Evolutionary conservation across 2,329 filamentous ascomycete species (phyloP), one percentile per base, ranked within the genome.

Genomic region (Sporothrix humicola): DNA sequence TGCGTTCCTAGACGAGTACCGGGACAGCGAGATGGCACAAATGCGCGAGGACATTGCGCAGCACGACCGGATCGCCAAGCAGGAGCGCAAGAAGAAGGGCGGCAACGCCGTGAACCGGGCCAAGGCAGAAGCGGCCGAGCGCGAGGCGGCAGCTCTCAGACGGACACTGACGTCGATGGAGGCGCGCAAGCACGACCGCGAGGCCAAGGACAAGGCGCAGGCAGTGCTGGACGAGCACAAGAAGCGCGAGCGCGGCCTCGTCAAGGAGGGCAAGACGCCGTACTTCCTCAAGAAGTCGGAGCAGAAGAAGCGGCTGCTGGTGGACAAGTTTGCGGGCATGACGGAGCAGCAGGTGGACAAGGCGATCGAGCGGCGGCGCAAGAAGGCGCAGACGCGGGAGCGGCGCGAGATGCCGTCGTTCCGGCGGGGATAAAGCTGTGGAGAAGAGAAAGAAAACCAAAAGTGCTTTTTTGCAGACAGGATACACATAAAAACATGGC

Each of bases 261-360:
- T 98, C 70, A 90, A 90, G 78, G 89, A 97, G 84, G 96, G 96
- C 75, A 98, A 98, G 89, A 90, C 88, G 80, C 95, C 96, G 0
- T 99, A 94, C 84, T 98, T 93, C 82, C 85, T 98, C 78, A 99
- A 99, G 89, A 91, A 91, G 84, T 90, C 91, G 79, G 95, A 98
- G 83, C 89, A 96, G 85, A 97, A 96, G 90, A 94, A 95, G 86
- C 86, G 91, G 82, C 86, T 94, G 73, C 84, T 98, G 75, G 85
- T 93, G 79, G 91, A 96, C 78, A 90, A 92, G 80, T 98, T 93
- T 82, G 88, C 91, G 78, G 88, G 89, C 74, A 92, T 98, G 91
- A 96, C 93, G 82, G 92, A 92, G 80, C 92, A 91, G 81, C 91
- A 98, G 82, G 88, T 94, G 74, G 92, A 97, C 80, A 92, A 91